Percentiles rank a stretch among this genome's conserved stretches.
phyloP scores from a whole-genome alignment of 345 rosid genomes.

The Ceriops zippeliana region DNA sequence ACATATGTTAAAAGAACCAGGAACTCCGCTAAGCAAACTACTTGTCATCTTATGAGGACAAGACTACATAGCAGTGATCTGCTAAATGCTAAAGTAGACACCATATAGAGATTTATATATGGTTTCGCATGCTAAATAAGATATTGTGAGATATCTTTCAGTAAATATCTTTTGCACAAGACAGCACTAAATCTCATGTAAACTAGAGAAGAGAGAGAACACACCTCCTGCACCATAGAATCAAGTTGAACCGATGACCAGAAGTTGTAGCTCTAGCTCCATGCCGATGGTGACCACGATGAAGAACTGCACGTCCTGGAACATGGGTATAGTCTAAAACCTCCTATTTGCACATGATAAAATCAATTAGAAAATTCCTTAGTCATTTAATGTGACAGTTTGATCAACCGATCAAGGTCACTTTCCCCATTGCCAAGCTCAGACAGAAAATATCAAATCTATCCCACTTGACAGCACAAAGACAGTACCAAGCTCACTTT shows the following conservation, averaged over 20 bases:
- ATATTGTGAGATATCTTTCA: background rate
- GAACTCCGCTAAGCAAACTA: no score
- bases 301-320: slow-evolving; percentile 81
- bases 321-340: slow-evolving; percentile 66
- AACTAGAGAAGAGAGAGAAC: background rate
- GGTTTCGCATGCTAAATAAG: no score
- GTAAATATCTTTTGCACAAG: background rate
- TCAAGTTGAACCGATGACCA: slow-evolving; percentile 69
- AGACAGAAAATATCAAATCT: background rate
- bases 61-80: no score
- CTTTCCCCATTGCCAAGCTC: background rate
- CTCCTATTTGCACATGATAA: slow-evolving; percentile 41
- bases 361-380: background rate
- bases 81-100: no score
- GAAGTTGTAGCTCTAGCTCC: slow-evolving; percentile 89
- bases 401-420: no score
- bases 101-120: no score
- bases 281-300: slow-evolving; percentile 88
- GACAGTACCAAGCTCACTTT: background rate
- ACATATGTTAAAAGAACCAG: no score
- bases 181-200: background rate
- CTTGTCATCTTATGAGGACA: no score
- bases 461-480: background rate
- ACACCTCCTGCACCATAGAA: slow-evolving; percentile 96
- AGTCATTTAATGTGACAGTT: no score